Conservation (phyloP, 2,329 filamentous ascomycete species). For the Didymella sp. region DNA sequence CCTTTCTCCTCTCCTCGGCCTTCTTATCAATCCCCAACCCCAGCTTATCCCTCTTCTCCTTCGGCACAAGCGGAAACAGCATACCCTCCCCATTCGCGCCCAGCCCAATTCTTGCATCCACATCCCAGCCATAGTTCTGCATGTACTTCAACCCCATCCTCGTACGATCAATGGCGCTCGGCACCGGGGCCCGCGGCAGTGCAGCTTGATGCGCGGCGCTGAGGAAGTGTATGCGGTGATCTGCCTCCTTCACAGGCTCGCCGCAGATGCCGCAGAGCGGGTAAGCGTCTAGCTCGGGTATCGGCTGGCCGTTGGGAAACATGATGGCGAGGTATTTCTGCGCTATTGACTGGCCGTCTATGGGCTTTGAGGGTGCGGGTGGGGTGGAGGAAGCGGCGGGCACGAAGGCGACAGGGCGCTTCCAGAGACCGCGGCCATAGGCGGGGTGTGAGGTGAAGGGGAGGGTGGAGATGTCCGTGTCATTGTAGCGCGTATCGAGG, state of each 20-base stretch:
- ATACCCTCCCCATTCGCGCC: slow-evolving; percentile 74
- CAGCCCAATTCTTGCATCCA: slow-evolving; percentile 73
- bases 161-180: slow-evolving; percentile 72
- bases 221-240: slow-evolving; percentile 60
- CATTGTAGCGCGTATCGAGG: slow-evolving; percentile 34
- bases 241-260: slow-evolving; percentile 39
- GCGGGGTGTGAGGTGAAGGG: slow-evolving; percentile 66
- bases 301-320: slow-evolving; percentile 54
- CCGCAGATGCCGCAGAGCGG: slow-evolving; percentile 48
- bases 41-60: slow-evolving; percentile 74
- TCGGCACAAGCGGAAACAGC: slow-evolving; percentile 75
- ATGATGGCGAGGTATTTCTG: slow-evolving; percentile 74
- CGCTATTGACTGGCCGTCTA: slow-evolving; percentile 60
- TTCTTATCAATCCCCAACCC: slow-evolving; percentile 69
- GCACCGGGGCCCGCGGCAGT: slow-evolving; percentile 72
- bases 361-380: slow-evolving; percentile 30
- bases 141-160: slow-evolving; percentile 74
- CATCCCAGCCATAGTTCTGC: slow-evolving; percentile 74
- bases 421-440: slow-evolving; percentile 66
- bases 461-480: slow-evolving; percentile 64
- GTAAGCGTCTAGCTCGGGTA: slow-evolving; percentile 28
- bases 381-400: slow-evolving; percentile 51
- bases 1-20: slow-evolving; percentile 50
- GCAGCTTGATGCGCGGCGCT: slow-evolving; percentile 73
- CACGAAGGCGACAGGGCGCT: slow-evolving; percentile 68